Evolutionary conservation across 805 yeast genomes (phyloP), one percentile per base, ranked within the genome.

Genomic region (Metschnikowia proteae): DNA sequence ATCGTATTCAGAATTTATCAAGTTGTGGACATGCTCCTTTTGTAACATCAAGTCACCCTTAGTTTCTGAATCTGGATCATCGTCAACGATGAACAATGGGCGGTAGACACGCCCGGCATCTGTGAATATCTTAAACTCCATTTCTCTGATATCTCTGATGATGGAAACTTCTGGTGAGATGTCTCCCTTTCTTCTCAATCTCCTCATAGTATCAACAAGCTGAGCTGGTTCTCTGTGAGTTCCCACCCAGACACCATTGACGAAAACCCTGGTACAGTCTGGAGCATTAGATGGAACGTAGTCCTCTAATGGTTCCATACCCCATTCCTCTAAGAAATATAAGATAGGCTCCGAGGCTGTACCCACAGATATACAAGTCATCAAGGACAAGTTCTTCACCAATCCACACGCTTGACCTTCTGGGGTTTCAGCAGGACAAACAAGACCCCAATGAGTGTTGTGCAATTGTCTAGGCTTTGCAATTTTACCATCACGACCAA

Each of bases 321-420:
- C 99, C 97, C 98, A 94, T 73, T 94, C 99, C 69, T 92, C 96
- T 71, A 94, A 78, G 70, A 91, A 86, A 64, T 87, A 87, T 54
- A 86, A 79, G 63, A 94, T 92, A 32, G 97, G 97, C 65, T 89
- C 96, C 36, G 97, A 88, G n/a, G 95, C 88, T 6, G 96, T 81
- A 67, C 99, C 99, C 55, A 94, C 99, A 27, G 99, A 92, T 45
- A 94, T 90, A 76, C 97, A 90, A 1, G 98, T 83, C 98, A 94
- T 91, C 58, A 94, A 75, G 1, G 98, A 91, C 66, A 94, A 76
- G 70, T 94, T 94, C 76, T 94, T 94, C 47, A 94, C 99, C 69
- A 94, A 78, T 64, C 99, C 99, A 86, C 99, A 94, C 32, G 99
- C 99, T 75, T 94, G 99, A 64, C 99, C 99, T 76, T 94, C 99